phyloP scores from a whole-genome alignment of 192 early-diverging fungal genomes.

The Linnemannia schmuckeri region DNA sequence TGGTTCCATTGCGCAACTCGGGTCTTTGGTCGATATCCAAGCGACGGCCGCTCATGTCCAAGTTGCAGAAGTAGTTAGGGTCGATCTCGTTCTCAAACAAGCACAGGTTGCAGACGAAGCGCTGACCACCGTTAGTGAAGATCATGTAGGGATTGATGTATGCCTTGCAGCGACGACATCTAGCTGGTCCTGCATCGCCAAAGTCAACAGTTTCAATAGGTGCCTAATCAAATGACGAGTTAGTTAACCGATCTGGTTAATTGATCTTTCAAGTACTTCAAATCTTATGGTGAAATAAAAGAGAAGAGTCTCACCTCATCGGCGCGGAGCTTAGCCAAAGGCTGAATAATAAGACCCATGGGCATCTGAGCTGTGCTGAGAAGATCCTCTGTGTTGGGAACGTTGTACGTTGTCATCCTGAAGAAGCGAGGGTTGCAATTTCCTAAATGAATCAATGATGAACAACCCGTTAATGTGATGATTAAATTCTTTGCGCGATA shows the following conservation, averaged over 20 bases:
- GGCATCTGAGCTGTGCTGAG: constrained; percentile 84
- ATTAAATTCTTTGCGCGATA: not conserved
- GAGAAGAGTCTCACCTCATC: constrained; percentile 70
- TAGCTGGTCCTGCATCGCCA: constrained; percentile 87
- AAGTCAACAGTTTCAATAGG: constrained; percentile 86
- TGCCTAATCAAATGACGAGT: constrained; percentile 28
- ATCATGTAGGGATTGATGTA: constrained; percentile 94
- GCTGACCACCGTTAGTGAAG: constrained; percentile 92
- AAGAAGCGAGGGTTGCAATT: constrained; percentile 93
- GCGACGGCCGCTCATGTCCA: constrained; percentile 93
- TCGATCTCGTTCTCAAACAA: constrained; percentile 89
- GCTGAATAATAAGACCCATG: constrained; percentile 91
- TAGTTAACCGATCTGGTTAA: not conserved
- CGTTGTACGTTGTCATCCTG: constrained; percentile 88
- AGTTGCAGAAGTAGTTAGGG: constrained; percentile 91
- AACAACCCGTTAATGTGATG: not conserved
- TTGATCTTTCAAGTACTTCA: not conserved
- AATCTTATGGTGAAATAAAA: not conserved
- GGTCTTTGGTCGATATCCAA: constrained; percentile 88
- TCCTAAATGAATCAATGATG: constrained; percentile 54
- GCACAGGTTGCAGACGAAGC: constrained; percentile 96
- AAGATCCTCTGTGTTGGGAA: constrained; percentile 88
- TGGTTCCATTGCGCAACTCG: constrained; percentile 89
- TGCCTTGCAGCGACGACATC: constrained; percentile 92
- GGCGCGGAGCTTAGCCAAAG: constrained; percentile 84